Conservation (phyloP, 208 protist species). For the Acanthamoeba castellanii region DNA sequence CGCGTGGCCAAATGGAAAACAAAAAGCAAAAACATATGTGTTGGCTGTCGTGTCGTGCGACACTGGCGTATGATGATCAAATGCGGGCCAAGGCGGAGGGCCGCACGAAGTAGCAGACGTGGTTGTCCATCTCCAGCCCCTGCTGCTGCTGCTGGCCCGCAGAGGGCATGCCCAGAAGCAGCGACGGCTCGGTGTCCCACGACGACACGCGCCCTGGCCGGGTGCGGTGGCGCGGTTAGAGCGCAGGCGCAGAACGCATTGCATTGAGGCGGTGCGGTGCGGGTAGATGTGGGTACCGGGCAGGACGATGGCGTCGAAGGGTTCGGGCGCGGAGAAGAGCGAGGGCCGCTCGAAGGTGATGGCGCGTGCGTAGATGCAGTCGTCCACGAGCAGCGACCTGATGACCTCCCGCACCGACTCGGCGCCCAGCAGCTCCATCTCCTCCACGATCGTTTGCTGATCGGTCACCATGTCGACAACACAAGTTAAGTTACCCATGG, state of each 20-base stretch:
- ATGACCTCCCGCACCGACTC: slow-evolving; percentile 1
- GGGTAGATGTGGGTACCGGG: neutral
- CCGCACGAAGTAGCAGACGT: slow-evolving; percentile 15
- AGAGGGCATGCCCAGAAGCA: too few species aligned
- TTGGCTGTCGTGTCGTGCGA: too few species aligned
- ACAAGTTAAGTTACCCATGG: neutral
- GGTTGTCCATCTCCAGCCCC: neutral
- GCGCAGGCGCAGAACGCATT: too few species aligned
- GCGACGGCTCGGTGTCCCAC: too few species aligned
- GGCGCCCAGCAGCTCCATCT: neutral
- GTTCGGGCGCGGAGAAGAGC: neutral
- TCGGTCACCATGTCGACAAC: neutral
- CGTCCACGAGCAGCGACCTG: neutral
- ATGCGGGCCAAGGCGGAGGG: neutral
- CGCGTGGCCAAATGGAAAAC: neutral
- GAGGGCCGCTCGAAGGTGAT: neutral
- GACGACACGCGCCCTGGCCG: too few species aligned
- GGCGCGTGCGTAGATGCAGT: slow-evolving; percentile 5
- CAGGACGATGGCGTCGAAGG: neutral
- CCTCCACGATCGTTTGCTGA: slow-evolving; percentile 7
- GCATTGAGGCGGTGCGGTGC: too few species aligned
- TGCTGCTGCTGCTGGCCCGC: too few species aligned
- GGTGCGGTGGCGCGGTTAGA: too few species aligned
- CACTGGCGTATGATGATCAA: too few species aligned
- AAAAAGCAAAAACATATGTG: neutral